phyloP scores from a whole-genome alignment of 441 rosid genomes.

The Pelargonium citronellum region DNA sequence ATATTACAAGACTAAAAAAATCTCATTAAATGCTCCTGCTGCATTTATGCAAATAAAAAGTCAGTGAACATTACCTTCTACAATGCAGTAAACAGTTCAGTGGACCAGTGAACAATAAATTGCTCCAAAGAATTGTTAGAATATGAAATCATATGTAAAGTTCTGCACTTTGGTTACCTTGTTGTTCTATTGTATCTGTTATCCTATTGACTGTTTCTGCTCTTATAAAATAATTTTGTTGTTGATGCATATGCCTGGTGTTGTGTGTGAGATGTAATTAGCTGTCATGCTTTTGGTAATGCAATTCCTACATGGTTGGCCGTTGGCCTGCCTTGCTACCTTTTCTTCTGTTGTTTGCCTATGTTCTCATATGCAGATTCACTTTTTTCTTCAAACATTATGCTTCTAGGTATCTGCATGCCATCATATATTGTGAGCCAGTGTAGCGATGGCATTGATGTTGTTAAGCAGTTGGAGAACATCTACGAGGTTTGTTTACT shows the following conservation, averaged over 20 bases:
- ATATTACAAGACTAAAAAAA: neutral
- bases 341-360: neutral
- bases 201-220: neutral
- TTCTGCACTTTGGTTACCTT: too few relatives aligned
- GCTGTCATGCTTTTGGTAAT: neutral
- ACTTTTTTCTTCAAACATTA: neutral
- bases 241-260: neutral
- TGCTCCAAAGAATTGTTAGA: neutral
- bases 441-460: constrained; percentile 33
- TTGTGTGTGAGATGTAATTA: neutral
- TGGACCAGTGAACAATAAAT: neutral
- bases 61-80: neutral
- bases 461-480: constrained; percentile 54
- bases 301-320: neutral
- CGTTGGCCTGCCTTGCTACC: neutral
- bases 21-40: neutral
- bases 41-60: neutral
- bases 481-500: constrained; percentile 56
- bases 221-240: neutral
- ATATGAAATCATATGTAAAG: too few relatives aligned
- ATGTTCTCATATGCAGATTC: neutral
- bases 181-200: neutral
- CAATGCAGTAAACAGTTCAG: neutral
- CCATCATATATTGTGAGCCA: constrained; percentile 53
- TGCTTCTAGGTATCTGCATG: constrained; percentile 64